Conservation (phyloP, 345 rosid genomes). For the Hirschfeldia incana region DNA sequence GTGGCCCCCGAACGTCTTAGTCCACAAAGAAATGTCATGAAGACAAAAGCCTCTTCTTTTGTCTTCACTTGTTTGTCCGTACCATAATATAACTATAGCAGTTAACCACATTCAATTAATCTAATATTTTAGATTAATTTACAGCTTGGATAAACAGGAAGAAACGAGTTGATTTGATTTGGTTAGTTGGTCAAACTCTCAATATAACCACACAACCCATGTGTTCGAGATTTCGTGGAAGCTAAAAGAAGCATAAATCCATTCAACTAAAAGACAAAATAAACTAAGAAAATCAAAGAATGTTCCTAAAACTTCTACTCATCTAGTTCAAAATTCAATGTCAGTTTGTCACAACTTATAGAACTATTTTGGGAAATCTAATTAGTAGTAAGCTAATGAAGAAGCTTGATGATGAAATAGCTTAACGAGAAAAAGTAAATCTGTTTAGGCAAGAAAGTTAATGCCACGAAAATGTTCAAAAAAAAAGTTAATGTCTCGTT, state of each 20-base stretch:
- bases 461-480: no score
- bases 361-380: neutral
- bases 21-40: neutral
- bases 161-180: slow-evolving; percentile 15
- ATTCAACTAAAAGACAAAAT: neutral
- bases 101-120: slow-evolving; percentile 8
- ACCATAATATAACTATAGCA: slow-evolving; percentile 1
- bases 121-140: slow-evolving; percentile 1
- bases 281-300: neutral
- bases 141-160: neutral
- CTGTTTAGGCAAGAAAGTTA: slow-evolving; percentile 27
- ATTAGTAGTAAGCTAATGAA: neutral
- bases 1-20: neutral
- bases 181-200: neutral
- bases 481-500: neutral
- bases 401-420: slow-evolving; percentile 9
- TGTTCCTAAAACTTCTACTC: slow-evolving; percentile 14
- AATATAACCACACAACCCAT: slow-evolving; percentile 4
- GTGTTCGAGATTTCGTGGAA: neutral
- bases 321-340: neutral
- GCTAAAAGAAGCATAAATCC: neutral
- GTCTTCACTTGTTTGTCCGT: slow-evolving; percentile 25
- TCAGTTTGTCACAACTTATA: slow-evolving; percentile 1
- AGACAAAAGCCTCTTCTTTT: slow-evolving; percentile 16
- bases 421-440: slow-evolving; percentile 27